Conservation (phyloP, 148 eudicot genomes). For the Polygonum maritimum region DNA sequence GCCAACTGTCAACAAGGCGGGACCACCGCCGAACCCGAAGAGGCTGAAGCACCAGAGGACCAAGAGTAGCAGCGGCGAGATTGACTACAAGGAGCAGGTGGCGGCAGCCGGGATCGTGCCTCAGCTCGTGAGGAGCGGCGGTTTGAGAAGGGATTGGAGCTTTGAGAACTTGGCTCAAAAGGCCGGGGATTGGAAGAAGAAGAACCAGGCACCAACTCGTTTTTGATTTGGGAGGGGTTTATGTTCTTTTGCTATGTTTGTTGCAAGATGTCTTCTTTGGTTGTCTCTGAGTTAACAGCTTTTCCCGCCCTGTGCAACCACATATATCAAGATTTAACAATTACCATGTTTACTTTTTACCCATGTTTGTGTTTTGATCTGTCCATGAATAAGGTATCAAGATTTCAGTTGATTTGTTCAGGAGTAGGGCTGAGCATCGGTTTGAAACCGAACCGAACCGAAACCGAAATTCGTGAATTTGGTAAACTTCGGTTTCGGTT, state of each 20-base stretch:
- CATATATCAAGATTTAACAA: not conserved
- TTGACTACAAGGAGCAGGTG: slow-evolving; percentile 6
- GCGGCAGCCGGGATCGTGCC: slow-evolving; percentile 23
- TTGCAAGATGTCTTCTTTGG: not conserved
- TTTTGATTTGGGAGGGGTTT: not conserved
- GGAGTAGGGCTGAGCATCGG: not conserved
- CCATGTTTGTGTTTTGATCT: not conserved
- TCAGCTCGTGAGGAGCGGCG: slow-evolving; percentile 55
- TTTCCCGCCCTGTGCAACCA: not conserved
- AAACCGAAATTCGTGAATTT: too few species aligned
- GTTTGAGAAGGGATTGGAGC: slow-evolving; percentile 89
- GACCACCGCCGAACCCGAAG: slow-evolving; percentile 9
- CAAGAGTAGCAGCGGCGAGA: slow-evolving; percentile 12
- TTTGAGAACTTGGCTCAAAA: slow-evolving; percentile 42
- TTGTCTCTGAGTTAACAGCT: not conserved
- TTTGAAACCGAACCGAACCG: too few species aligned
- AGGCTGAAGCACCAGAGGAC: slow-evolving; percentile 15
- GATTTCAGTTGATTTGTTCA: not conserved
- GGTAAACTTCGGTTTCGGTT: too few species aligned
- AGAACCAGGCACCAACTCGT: not conserved
- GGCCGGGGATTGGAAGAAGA: slow-evolving; percentile 10
- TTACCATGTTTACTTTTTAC: not conserved
- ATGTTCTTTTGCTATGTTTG: not conserved
- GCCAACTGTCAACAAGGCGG: slow-evolving; percentile 6
- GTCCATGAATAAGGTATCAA: not conserved